Evolutionary conservation across 768 basidiomycete species (phyloP).

Genomic region (Sarcodon aspratus): DNA sequence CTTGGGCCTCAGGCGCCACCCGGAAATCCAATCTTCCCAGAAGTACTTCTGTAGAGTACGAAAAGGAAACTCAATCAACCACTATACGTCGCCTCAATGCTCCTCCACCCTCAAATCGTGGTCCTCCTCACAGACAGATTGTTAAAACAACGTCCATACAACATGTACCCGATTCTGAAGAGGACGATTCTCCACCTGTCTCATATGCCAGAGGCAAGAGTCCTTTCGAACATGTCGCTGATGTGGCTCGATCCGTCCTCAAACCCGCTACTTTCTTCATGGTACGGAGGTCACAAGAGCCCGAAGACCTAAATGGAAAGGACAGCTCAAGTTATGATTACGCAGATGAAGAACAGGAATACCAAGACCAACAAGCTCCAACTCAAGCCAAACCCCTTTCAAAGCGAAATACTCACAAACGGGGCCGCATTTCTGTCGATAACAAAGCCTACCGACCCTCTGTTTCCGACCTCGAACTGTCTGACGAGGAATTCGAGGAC

Average conservation of each 20-base stretch:
- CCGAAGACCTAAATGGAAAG: slow-evolving; percentile 29
- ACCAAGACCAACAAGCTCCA: slow-evolving; percentile 17
- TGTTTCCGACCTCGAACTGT: slow-evolving; percentile 48
- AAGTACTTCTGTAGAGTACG: slow-evolving; percentile 75
- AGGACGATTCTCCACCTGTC: slow-evolving; percentile 30
- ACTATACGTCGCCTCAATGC: slow-evolving; percentile 45
- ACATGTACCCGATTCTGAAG: slow-evolving; percentile 62
- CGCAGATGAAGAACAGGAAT: slow-evolving; percentile 62
- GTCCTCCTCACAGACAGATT: slow-evolving; percentile 30
- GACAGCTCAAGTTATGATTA: slow-evolving; percentile 62
- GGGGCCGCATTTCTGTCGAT: slow-evolving; percentile 59
- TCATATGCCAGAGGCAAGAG: slow-evolving; percentile 46
- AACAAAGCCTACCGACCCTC: slow-evolving; percentile 76
- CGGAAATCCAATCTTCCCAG: slow-evolving; percentile 43
- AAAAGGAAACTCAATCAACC: slow-evolving; percentile 47
- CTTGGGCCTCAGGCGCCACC: slow-evolving; percentile 57
- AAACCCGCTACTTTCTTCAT: slow-evolving; percentile 54
- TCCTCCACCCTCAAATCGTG: slow-evolving; percentile 36
- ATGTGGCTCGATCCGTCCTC: slow-evolving; percentile 36
- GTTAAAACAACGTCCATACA: slow-evolving; percentile 43
- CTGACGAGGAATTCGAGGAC: slow-evolving; percentile 46
- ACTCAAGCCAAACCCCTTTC: slow-evolving; percentile 1
- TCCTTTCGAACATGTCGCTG: slow-evolving; percentile 51
- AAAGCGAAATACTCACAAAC: slow-evolving; percentile 25
- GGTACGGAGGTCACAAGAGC: slow-evolving; percentile 49